These are phyloP conservation scores for Salix exigua DNA, from an alignment of 345 rosid genomes.

Conservation along the genomic window DNA sequence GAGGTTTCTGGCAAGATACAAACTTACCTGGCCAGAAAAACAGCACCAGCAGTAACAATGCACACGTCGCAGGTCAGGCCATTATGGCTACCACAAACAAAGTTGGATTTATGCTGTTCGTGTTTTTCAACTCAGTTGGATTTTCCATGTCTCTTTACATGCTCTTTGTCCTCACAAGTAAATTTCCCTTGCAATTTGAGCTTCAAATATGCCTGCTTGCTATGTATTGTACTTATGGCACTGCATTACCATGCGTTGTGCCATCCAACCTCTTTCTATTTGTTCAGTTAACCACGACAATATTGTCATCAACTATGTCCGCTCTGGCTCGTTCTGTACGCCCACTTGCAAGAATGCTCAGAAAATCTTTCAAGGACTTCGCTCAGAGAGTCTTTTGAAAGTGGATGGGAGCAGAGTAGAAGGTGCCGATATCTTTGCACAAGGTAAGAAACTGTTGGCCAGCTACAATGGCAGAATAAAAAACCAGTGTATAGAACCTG, in stretches of 20 bases:
- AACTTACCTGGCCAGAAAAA: conserved; percentile 7
- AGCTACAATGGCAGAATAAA: not conserved
- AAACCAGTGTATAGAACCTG: not conserved
- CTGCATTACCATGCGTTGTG: conserved; percentile 28
- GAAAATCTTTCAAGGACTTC: not conserved
- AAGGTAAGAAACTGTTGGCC: not conserved
- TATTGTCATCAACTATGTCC: conserved; percentile 22
- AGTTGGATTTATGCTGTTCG: conserved; percentile 26
- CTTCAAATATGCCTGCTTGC: conserved; percentile 42
- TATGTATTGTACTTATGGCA: conserved; percentile 36
- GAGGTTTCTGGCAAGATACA: conserved; percentile 42
- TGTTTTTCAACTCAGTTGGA: conserved; percentile 45
- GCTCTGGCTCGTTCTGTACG: not conserved
- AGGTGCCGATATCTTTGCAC: not conserved
- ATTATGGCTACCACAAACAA: conserved; percentile 29
- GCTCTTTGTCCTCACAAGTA: conserved; percentile 46
- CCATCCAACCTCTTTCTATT: conserved; percentile 23
- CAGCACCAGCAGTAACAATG: conserved; percentile 4
- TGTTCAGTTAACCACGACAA: conserved; percentile 21
- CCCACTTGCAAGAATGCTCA: not conserved
- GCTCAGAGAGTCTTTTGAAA: not conserved
- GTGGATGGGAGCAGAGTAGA: not conserved
- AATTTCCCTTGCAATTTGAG: conserved; percentile 51
- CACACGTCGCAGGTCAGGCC: conserved; percentile 38
- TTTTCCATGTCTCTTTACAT: conserved; percentile 35